Percentiles rank a stretch among this genome's conserved stretches.
phyloP scores from a whole-genome alignment of 2,329 filamentous ascomycete genomes.

The Fusarium robinianum region DNA sequence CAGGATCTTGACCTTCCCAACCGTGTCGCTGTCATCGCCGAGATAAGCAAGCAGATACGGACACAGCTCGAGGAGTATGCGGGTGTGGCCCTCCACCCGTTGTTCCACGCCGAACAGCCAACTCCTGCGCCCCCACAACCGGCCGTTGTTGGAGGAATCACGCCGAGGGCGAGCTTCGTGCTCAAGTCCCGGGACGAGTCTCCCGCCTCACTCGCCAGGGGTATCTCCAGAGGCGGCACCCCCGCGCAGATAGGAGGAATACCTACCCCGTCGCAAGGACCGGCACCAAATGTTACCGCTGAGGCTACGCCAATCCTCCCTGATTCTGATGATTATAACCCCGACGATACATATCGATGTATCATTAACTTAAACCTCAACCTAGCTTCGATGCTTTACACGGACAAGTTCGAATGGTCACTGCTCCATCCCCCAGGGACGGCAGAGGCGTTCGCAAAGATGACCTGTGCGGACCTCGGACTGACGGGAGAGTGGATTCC shows the following conservation, averaged over 20 bases:
- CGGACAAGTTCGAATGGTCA: slow-evolving; percentile 98
- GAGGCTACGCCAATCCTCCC: slow-evolving; percentile 64
- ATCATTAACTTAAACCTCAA: slow-evolving; percentile 91
- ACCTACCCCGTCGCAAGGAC: slow-evolving; percentile 52
- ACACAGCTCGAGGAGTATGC: slow-evolving; percentile 96
- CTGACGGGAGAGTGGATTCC: slow-evolving; percentile 91
- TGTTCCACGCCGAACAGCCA: slow-evolving; percentile 71
- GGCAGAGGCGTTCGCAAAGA: slow-evolving; percentile 87
- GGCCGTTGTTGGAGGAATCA: slow-evolving; percentile 24
- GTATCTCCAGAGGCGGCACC: slow-evolving; percentile 58
- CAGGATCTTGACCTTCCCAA: slow-evolving; percentile 92
- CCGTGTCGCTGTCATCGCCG: slow-evolving; percentile 67
- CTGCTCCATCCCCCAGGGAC: slow-evolving; percentile 88
- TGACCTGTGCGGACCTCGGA: slow-evolving; percentile 90
- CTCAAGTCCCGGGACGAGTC: slow-evolving; percentile 47
- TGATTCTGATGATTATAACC: slow-evolving; percentile 77
- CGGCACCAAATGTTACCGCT: slow-evolving; percentile 65
- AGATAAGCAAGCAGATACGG: slow-evolving; percentile 92
- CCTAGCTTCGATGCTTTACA: slow-evolving; percentile 87
- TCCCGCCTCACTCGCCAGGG: slow-evolving; percentile 42
- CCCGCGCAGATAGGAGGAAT: slow-evolving; percentile 57
- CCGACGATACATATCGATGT: slow-evolving; percentile 93
- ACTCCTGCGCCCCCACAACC: slow-evolving; percentile 31
- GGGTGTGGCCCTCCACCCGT: slow-evolving; percentile 86
- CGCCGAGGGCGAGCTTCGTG: slow-evolving; percentile 38